Evolutionary conservation across 768 basidiomycete genomes (phyloP).

Genomic region (Pleurotus djamor): DNA sequence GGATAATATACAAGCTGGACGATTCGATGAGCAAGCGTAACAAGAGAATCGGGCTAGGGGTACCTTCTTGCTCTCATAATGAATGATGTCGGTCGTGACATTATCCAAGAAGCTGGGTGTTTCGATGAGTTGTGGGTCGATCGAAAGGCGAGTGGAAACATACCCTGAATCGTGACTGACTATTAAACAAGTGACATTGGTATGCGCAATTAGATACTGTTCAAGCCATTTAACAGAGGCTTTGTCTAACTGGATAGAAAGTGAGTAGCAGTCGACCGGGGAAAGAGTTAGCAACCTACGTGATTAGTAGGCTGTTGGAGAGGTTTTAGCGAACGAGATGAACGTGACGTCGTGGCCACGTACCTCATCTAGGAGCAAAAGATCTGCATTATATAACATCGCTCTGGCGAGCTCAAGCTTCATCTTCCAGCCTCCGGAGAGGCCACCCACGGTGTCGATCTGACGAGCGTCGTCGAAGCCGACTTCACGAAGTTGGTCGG

Average conservation of each 20-base stretch:
- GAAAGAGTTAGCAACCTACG: conserved; percentile 41
- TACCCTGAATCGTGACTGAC: conserved; percentile 96
- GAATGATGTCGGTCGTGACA: conserved; percentile 95
- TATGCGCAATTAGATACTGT: conserved; percentile 79
- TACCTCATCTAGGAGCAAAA: conserved; percentile 85
- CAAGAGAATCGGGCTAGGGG: conserved; percentile 5
- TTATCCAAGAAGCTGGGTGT: conserved; percentile 81
- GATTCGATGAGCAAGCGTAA: background rate
- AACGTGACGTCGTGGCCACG: conserved; percentile 7
- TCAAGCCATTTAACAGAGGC: conserved; percentile 92
- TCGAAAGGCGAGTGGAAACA: conserved; percentile 20
- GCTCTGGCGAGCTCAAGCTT: conserved; percentile 94
- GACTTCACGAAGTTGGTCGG: conserved; percentile 78
- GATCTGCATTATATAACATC: conserved; percentile 93
- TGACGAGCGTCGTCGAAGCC: conserved; percentile 91
- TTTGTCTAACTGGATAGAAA: conserved; percentile 59
- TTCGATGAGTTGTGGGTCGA: conserved; percentile 8
- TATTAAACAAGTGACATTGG: conserved; percentile 86
- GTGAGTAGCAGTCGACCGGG: conserved; percentile 9
- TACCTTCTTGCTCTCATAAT: conserved; percentile 94
- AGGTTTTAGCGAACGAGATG: conserved; percentile 8
- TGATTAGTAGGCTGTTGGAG: conserved; percentile 81
- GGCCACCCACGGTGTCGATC: conserved; percentile 78
- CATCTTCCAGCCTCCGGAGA: conserved; percentile 99
- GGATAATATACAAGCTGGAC: conserved; percentile 85